Conservation (phyloP, 2,329 filamentous ascomycete genomes). For the Colletotrichum salicis region DNA sequence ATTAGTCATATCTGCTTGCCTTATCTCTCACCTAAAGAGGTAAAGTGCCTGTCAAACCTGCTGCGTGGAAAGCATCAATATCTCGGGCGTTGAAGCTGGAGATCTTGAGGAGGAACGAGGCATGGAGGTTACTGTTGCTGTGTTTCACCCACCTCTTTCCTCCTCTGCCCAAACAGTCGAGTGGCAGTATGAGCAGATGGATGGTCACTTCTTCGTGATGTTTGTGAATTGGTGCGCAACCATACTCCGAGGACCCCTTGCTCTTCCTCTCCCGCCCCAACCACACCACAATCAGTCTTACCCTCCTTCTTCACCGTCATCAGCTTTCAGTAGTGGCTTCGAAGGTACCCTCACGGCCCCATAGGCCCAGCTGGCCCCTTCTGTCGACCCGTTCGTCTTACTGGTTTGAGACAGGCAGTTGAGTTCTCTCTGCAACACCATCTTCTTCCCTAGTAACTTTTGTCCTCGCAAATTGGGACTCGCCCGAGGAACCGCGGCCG, state of each 20-base stretch:
- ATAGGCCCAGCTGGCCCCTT: not conserved
- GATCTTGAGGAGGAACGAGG: not conserved
- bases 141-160: not conserved
- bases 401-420: not conserved
- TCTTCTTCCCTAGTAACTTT: not conserved
- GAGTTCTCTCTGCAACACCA: not conserved
- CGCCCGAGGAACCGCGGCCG: conserved; percentile 24
- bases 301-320: conserved; percentile 16
- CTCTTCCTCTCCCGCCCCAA: conserved; percentile 3
- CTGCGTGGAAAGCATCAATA: not conserved
- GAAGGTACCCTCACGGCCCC: conserved; percentile 10
- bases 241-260: not conserved
- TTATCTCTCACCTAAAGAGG: not conserved
- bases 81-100: not conserved
- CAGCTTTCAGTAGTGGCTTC: not conserved
- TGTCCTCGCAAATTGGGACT: conserved; percentile 22
- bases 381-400: not conserved
- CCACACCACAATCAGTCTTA: conserved; percentile 12
- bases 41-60: not conserved
- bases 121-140: not conserved
- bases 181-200: not conserved
- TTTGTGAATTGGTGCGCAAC: not conserved
- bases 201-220: not conserved
- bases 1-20: not conserved
- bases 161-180: not conserved